A percentile compares a stretch with the other conserved stretches of the same genome.
These are phyloP conservation scores for Lipomyces kockii DNA, from an alignment of 805 yeast species.

Conservation along the genomic window DNA sequence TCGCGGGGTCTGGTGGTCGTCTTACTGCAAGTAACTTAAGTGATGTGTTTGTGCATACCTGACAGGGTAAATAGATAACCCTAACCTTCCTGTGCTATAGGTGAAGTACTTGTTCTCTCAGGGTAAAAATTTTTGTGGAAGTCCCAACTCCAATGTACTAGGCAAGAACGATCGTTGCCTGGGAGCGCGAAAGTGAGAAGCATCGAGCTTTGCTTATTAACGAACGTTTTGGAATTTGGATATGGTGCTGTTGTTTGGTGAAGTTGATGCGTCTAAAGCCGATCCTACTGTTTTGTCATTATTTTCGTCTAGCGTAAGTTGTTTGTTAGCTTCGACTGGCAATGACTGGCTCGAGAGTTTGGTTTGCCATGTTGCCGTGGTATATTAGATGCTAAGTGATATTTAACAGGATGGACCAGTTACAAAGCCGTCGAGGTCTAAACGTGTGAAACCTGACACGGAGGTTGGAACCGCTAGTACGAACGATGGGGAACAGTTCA, in stretches of 20 bases:
- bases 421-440: conserved; percentile 18
- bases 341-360: neutral
- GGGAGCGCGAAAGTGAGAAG: neutral
- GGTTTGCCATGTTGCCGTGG: neutral
- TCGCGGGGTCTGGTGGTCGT: no score
- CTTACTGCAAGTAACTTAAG: no score
- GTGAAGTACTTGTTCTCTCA: no score
- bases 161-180: no score
- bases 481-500: neutral
- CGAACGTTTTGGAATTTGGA: neutral
- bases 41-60: no score
- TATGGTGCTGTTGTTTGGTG: conserved; percentile 24
- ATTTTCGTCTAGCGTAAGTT: conserved; percentile 27
- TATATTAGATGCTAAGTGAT: neutral
- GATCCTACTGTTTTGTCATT: conserved; percentile 21
- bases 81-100: no score
- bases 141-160: neutral
- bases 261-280: conserved; percentile 11
- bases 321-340: neutral
- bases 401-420: conserved; percentile 17
- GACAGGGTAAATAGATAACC: no score
- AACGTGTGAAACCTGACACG: conserved; percentile 14
- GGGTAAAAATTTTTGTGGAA: no score
- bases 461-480: neutral
- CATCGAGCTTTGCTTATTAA: neutral